Evolutionary conservation across 73 alveolate species (phyloP), one percentile per base, ranked within the genome.

Genomic region (Stentor roeselii): DNA sequence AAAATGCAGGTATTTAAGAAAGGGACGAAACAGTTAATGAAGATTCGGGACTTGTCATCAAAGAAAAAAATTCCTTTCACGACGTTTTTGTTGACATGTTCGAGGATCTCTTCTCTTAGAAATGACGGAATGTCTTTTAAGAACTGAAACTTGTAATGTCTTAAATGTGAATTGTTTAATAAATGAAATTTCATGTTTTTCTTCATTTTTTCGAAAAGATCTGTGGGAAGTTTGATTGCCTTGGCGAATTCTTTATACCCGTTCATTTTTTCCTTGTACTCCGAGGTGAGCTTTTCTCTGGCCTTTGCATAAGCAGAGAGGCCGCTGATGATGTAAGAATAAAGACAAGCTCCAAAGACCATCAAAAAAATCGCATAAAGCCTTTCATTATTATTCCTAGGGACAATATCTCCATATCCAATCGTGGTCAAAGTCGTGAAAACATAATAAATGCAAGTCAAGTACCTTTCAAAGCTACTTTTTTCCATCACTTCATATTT

Each of bases 351-450:
- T 3, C 92, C 87, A 21, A 76, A 31, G 32, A 75, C 36, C 93
- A 90, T 87, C 36, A 67, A 60, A 41, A 92, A 30, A 60, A 92
- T 90, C 59, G 82, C 88, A 60, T 84, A 74, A 27, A 92, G 60
- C 85, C 93, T 89, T 85, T 94, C 98, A 78, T 76, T 82, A 21
- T 91, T 77, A 3, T 95, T 94, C 6, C 82, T 86, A 30, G 98
- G 96, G 42, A 78, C 84, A 2, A 90, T 83, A 39, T 94, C 98
- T 27, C 98, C 98, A 84, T 92, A 94, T 15, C 98, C 98, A 21
- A 92, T 92, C 0, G 97, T 90, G 27, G 88, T 83, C 80, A 91
- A 89, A 0, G 96, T 90, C 39, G 92, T 92, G 37, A 89, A 60
- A 6, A 93, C 92, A 93, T 95, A 94, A 77, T 94, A 94, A 36